A percentile compares a stretch with the other conserved stretches of the same genome.
phyloP scores from a whole-genome alignment of 805 yeast species.

The Jamesozyma piceae region DNA sequence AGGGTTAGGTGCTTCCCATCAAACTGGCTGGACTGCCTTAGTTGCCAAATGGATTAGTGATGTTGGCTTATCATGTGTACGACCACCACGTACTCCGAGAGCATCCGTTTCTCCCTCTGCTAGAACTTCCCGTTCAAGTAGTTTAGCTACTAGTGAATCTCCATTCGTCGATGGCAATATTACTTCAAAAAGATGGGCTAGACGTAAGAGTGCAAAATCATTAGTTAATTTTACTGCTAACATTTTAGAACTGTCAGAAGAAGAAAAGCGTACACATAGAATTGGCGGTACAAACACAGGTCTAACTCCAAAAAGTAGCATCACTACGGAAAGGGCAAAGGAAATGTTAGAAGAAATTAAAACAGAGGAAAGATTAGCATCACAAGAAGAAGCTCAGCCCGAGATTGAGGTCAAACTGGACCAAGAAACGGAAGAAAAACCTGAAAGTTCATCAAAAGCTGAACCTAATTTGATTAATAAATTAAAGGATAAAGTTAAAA shows the following conservation, averaged over 20 bases:
- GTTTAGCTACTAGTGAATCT: conserved; percentile 5
- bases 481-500: conserved; percentile 15
- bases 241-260: conserved; percentile 57
- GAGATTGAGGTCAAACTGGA: background rate
- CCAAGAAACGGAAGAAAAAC: background rate
- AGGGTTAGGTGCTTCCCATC: conserved; percentile 89
- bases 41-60: conserved; percentile 90
- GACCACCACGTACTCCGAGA: conserved; percentile 25
- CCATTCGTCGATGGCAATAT: conserved; percentile 6
- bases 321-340: conserved; percentile 11
- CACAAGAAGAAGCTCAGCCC: background rate
- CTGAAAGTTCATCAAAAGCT: background rate
- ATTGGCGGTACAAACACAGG: conserved; percentile 18
- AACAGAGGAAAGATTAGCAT: background rate
- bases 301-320: conserved; percentile 19
- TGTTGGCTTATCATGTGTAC: conserved; percentile 56
- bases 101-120: conserved; percentile 17
- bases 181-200: conserved; percentile 42
- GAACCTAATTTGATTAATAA: conserved; percentile 10
- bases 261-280: conserved; percentile 35
- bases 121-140: conserved; percentile 4
- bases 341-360: background rate
- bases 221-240: conserved; percentile 58
- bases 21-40: conserved; percentile 93
- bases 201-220: conserved; percentile 71